Evolutionary conservation across 2,329 filamentous ascomycete genomes (phyloP), one percentile per base, ranked within the genome.

Genomic region (Pezicula neosporulosa): DNA sequence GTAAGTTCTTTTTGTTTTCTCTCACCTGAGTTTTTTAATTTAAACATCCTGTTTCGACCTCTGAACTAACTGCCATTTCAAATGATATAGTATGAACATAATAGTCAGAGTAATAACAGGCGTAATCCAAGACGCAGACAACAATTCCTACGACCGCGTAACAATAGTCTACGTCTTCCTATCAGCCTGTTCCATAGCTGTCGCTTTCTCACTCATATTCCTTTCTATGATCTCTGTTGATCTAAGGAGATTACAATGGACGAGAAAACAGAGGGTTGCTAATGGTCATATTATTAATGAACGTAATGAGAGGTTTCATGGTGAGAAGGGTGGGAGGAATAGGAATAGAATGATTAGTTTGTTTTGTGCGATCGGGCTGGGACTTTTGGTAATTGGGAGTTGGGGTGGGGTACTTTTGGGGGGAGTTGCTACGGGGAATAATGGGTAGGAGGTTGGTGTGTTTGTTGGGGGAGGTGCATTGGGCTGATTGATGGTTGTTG

Each of bases 351-450:
- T 56, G 47, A 66, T 77, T 10, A 77, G 72, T 12, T 55, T 72
- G 35, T 52, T 59, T 8, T 75, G 74, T 51, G 78, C 82, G 47
- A 62, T 56, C 1, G 63, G 66, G 0, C 57, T 82, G 1, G 57
- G 76, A 0, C 19, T 77, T 3, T 56, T 83, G 38, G 71, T 79
- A 0, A 30, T 80, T 9, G 81, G 81, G 0, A 70, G 70, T 2
- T 82, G 79, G 77, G 77, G 65, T 59, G 8, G 80, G 77, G 0
- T 85, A 82, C 61, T 81, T 85, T 54, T 85, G 80, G 80, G 81
- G 81, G 7, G n/a, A n/a, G 72, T 79, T 2, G 77, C 76, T 4
- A 83, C 77, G 0, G 77, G 76, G 0, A 72, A 80, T 49, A 75
- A 77, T 52, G 33, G 54, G 28, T 60, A 30, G 46, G 16, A 24